Conservation (phyloP, 2,329 filamentous ascomycete genomes). For the Fusarium compactum region DNA sequence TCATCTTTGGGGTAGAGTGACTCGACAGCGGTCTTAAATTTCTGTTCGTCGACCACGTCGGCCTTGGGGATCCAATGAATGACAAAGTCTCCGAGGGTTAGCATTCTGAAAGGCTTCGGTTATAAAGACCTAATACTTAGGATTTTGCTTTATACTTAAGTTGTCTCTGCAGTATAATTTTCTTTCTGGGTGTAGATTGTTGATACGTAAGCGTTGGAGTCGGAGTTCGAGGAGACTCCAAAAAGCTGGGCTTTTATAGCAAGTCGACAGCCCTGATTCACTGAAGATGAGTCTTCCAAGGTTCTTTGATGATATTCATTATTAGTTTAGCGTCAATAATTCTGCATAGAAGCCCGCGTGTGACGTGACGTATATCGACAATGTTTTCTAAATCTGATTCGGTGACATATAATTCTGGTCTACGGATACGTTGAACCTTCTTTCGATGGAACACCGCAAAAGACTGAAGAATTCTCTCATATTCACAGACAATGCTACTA, state of each 20-base stretch:
- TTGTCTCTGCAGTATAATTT: not conserved
- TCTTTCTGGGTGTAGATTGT: not conserved
- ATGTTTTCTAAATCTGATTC: too few species aligned
- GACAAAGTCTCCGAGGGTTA: not conserved
- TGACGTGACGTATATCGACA: too few species aligned
- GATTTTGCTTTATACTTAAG: not conserved
- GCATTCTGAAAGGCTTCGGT: not conserved
- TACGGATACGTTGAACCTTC: too few species aligned
- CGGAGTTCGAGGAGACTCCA: not conserved
- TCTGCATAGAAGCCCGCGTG: too few species aligned
- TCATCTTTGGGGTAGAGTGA: not conserved
- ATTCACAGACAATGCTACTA: not conserved
- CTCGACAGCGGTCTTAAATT: not conserved
- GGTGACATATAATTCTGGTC: too few species aligned
- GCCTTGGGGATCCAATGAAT: not conserved
- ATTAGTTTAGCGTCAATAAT: too few species aligned
- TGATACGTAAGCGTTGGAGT: not conserved
- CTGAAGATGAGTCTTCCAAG: not conserved
- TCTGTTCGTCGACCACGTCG: not conserved
- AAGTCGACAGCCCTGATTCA: not conserved
- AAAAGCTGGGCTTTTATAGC: not conserved
- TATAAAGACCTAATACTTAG: not conserved
- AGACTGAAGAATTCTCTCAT: not conserved
- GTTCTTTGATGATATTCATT: too few species aligned
- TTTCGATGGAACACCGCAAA: not conserved